phyloP scores from a whole-genome alignment of 2,329 filamentous ascomycete species.

The Diaporthe capsici region DNA sequence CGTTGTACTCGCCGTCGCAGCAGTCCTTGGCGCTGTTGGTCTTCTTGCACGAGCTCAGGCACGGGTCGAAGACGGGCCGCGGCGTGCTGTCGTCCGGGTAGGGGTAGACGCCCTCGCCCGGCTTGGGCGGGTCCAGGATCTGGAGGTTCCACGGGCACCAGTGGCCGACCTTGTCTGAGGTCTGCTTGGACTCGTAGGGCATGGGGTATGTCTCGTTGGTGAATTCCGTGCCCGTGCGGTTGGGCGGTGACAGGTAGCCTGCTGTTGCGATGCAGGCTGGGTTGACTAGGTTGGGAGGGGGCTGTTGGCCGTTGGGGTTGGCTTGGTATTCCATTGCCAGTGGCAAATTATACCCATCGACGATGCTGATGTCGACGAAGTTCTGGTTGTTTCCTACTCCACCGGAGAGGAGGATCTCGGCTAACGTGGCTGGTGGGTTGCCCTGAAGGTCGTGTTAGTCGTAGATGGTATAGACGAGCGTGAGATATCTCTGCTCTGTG shows the following conservation, averaged over 20 bases:
- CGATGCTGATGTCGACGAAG: slow-evolving; percentile 88
- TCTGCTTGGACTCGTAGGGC: slow-evolving; percentile 74
- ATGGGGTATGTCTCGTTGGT: slow-evolving; percentile 77
- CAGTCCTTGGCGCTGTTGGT: slow-evolving; percentile 78
- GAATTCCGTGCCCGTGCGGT: slow-evolving; percentile 67
- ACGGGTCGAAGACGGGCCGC: slow-evolving; percentile 81
- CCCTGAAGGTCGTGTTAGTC: slow-evolving; percentile 63
- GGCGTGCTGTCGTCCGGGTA: slow-evolving; percentile 83
- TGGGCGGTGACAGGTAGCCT: slow-evolving; percentile 70
- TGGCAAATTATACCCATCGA: slow-evolving; percentile 88
- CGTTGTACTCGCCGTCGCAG: slow-evolving; percentile 79
- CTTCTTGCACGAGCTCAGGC: slow-evolving; percentile 81
- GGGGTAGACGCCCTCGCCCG: slow-evolving; percentile 82
- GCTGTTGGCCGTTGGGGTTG: slow-evolving; percentile 72
- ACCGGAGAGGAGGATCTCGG: slow-evolving; percentile 83
- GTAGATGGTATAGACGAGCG: background rate
- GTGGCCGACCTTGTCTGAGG: slow-evolving; percentile 67
- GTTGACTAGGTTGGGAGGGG: slow-evolving; percentile 83
- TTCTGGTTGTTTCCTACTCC: slow-evolving; percentile 73
- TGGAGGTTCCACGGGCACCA: slow-evolving; percentile 91
- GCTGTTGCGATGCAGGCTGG: slow-evolving; percentile 81
- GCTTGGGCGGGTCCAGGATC: slow-evolving; percentile 75
- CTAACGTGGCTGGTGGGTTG: slow-evolving; percentile 80
- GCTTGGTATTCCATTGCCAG: slow-evolving; percentile 69
- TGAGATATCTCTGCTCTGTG: background rate